These are phyloP conservation scores for Lachancea cidri DNA, from an alignment of 805 yeast genomes.

Conservation along the genomic window DNA sequence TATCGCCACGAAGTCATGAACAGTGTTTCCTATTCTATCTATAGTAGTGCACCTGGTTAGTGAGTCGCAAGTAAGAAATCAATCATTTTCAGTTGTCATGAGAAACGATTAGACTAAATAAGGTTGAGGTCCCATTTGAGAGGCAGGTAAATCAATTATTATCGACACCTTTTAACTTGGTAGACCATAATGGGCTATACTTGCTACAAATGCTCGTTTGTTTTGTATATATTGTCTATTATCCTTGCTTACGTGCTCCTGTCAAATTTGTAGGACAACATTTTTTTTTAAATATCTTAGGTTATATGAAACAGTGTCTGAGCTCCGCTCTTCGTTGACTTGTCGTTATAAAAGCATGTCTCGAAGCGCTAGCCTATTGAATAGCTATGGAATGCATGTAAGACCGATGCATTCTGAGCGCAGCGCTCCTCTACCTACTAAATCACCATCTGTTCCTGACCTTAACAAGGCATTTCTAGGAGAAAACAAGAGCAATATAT, in stretches of 20 bases:
- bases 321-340: background rate
- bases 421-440: background rate
- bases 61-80: background rate
- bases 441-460: conserved; percentile 1
- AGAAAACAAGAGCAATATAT: background rate
- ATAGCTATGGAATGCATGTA: background rate
- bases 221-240: too few species aligned
- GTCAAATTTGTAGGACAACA: background rate
- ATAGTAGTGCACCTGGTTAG: too few species aligned
- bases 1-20: conserved; percentile 7
- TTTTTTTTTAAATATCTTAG: too few species aligned
- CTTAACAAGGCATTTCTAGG: background rate
- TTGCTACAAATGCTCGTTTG: too few species aligned
- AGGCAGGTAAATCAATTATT: too few species aligned
- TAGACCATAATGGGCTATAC: too few species aligned
- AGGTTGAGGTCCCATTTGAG: too few species aligned
- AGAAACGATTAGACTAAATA: background rate
- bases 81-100: background rate
- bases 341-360: background rate
- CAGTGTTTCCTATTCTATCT: background rate
- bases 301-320: background rate
- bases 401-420: background rate
- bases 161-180: too few species aligned
- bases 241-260: background rate
- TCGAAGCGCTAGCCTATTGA: background rate